These are phyloP conservation scores for Colletotrichum caudatum DNA, from an alignment of 2,329 filamentous ascomycete genomes.

Conservation along the genomic window DNA sequence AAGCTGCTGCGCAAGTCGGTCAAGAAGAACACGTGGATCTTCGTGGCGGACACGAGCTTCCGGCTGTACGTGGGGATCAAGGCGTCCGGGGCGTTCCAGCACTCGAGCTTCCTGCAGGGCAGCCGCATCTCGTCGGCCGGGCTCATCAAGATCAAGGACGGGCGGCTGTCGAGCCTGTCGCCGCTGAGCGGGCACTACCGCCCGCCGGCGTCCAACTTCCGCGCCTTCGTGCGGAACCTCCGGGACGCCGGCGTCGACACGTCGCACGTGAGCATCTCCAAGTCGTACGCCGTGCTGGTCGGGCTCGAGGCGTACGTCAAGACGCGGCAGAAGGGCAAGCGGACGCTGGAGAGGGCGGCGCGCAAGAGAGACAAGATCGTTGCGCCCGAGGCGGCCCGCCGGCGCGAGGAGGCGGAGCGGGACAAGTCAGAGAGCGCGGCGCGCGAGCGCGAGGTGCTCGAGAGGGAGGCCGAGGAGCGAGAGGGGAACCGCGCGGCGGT, in stretches of 20 bases:
- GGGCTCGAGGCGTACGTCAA: conserved; percentile 85
- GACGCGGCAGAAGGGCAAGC: conserved; percentile 74
- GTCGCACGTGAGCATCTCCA: conserved; percentile 80
- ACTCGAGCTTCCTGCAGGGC: conserved; percentile 89
- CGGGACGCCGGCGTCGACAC: conserved; percentile 82
- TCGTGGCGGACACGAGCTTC: conserved; percentile 87
- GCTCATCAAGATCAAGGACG: conserved; percentile 85
- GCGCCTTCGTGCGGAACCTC: conserved; percentile 81
- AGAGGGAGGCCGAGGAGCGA: conserved; percentile 57
- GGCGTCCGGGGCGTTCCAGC: conserved; percentile 87
- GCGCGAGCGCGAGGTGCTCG: conserved; percentile 60
- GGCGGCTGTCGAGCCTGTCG: conserved; percentile 78
- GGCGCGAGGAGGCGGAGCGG: conserved; percentile 68
- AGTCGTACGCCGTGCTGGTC: conserved; percentile 84
- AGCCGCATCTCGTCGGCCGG: conserved; percentile 85
- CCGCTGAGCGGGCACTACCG: conserved; percentile 85
- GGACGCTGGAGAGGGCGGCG: conserved; percentile 61
- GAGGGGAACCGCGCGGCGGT: conserved; percentile 45
- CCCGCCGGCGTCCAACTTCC: conserved; percentile 85
- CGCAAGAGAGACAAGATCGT: conserved; percentile 70
- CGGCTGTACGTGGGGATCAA: conserved; percentile 92
- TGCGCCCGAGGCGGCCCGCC: conserved; percentile 69
- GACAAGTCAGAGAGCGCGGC: conserved; percentile 72
- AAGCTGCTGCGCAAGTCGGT: conserved; percentile 82
- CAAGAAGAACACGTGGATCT: conserved; percentile 93